Percentiles rank a stretch among this genome's conserved stretches.
phyloP scores from a whole-genome alignment of 2,329 filamentous ascomycete species.

The Aspergillus neoniger region DNA sequence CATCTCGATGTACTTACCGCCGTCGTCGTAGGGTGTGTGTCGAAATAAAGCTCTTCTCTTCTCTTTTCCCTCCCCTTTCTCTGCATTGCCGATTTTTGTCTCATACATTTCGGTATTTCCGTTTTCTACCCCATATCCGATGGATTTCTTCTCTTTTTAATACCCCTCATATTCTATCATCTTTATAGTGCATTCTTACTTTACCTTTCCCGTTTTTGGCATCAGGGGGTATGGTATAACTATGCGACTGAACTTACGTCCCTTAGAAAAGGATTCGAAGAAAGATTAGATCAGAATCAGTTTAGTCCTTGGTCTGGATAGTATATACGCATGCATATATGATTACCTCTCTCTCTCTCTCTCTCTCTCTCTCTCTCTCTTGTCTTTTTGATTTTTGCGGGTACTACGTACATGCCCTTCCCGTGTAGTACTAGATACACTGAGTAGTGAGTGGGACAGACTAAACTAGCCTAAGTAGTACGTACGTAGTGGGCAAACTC shows the following conservation, averaged over 20 bases:
- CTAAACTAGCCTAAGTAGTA: no score
- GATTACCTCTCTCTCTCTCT: neutral
- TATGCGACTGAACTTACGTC: neutral
- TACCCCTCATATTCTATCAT: neutral
- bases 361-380: neutral
- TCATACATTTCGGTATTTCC: neutral
- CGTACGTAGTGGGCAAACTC: neutral
- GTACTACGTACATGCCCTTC: neutral
- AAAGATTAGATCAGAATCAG: neutral
- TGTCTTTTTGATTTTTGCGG: neutral
- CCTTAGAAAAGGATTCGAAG: neutral
- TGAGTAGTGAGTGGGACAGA: no score
- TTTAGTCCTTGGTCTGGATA: neutral
- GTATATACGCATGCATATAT: neutral
- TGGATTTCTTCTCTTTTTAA: neutral
- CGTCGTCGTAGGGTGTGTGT: neutral
- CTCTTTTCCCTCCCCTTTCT: neutral
- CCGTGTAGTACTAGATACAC: no score
- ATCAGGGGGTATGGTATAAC: neutral
- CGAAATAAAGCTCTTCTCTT: neutral
- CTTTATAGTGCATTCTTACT: neutral
- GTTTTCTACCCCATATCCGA: neutral
- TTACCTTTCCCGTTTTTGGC: conserved; percentile 11
- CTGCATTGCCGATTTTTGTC: neutral
- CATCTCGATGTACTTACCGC: conserved; percentile 4